These are phyloP conservation scores for Diaporthe batatas DNA, from an alignment of 2,329 filamentous ascomycete species.

Conservation along the genomic window DNA sequence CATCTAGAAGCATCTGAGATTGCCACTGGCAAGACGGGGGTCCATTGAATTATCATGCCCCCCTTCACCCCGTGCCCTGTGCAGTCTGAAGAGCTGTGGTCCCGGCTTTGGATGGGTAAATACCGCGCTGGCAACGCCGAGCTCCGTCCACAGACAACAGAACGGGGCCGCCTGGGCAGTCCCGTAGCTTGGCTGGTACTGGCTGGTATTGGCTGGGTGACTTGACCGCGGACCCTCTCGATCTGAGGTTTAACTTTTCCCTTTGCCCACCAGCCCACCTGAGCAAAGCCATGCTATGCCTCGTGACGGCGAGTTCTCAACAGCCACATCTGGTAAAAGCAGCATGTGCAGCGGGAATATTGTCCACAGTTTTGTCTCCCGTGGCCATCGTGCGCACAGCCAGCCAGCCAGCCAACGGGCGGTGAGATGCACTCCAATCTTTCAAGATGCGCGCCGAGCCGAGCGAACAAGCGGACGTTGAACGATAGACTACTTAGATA, in stretches of 20 bases:
- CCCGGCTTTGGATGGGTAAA: constrained; percentile 17
- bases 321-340: constrained; percentile 5
- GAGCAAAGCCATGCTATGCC: constrained; percentile 4
- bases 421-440: constrained; percentile 18
- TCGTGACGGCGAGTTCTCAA: background rate
- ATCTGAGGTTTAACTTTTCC: background rate
- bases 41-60: constrained; percentile 4
- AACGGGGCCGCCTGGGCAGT: constrained; percentile 3
- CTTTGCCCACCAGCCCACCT: constrained; percentile 1
- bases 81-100: constrained; percentile 1
- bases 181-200: background rate
- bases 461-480: constrained; percentile 13
- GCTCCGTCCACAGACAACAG: constrained; percentile 2
- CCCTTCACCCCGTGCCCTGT: constrained; percentile 13
- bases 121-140: constrained; percentile 19
- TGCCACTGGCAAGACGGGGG: background rate
- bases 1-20: constrained; percentile 29
- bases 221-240: background rate
- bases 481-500: background rate
- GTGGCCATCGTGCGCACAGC: constrained; percentile 4
- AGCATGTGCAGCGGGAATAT: background rate
- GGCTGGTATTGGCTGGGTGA: background rate
- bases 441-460: constrained; percentile 25
- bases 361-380: too few relatives aligned
- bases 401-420: constrained; percentile 16